phyloP scores from a whole-genome alignment of 257 asterid species.

The Scutellaria baicalensis region DNA sequence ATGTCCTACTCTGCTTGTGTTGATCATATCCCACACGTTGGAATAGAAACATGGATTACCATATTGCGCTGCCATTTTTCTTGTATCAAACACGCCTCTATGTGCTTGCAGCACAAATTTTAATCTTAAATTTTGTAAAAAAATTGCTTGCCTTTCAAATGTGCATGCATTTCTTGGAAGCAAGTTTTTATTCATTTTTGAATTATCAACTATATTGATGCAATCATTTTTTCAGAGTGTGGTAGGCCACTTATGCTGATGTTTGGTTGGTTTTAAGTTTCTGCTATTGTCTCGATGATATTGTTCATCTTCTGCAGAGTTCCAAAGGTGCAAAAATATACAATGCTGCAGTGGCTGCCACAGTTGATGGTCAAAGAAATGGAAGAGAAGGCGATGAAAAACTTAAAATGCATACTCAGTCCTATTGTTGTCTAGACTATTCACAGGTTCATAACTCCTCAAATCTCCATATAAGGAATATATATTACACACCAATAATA shows the following conservation, averaged over 20 bases:
- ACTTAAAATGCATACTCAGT: slow-evolving; percentile 80
- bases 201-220: not conserved
- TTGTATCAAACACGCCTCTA: not conserved
- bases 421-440: slow-evolving; percentile 87
- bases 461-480: not conserved
- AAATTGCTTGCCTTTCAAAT: not conserved
- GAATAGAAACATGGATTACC: not conserved
- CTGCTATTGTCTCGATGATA: slow-evolving; percentile 10
- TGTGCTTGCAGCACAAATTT: not conserved
- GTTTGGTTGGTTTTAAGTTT: not conserved
- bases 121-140: not conserved
- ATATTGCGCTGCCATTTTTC: not conserved
- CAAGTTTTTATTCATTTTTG: not conserved
- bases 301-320: slow-evolving; percentile 35
- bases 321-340: slow-evolving; percentile 83
- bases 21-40: not conserved
- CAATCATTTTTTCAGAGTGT: not conserved
- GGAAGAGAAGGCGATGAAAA: slow-evolving; percentile 90
- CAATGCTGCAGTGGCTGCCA: slow-evolving; percentile 73
- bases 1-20: not conserved
- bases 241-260: not conserved
- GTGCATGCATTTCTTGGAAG: not conserved
- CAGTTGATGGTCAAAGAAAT: slow-evolving; percentile 43
- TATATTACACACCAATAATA: not conserved
- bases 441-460: slow-evolving; percentile 55